Base-by-base conservation (phyloP, 345 rosid species). In the Populus simonii region DNA sequence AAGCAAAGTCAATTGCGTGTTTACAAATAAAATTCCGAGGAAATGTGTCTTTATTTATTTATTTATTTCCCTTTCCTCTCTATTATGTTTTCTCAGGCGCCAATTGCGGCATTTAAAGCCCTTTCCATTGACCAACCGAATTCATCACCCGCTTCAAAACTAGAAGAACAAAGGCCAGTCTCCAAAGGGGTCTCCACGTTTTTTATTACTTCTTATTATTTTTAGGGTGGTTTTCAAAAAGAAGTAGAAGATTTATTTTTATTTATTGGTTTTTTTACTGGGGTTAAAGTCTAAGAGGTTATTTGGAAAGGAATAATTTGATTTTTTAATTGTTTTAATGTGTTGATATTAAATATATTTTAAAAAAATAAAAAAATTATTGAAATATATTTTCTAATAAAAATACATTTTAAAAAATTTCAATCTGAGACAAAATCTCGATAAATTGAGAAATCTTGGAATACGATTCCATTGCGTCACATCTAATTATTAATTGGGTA, bases 21-120 rank as follows among this genome's bases (percentile, higher is more conserved):
- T 23, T 41, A 29, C 6, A 62, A 75, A 33, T 62, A 25, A 17
- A 67, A 35, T 22, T 23, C 13, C 65, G 12, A 23, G 29, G 3
- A 59, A 59, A 59, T 59, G 29, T 23, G 65, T 4, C 13, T 9
- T 59, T 57, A 7, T 22, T 53, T 45, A 7, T 22, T 53, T 45
- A 45, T 45, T 31, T 43, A 43, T 57, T 59, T 8, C 22, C 62
- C 27, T 51, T 53, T 68, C 10, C 5, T 18, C 27, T 74, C 36
- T 17, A 15, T 27, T 74, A 36, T 45, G 35, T 75, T 66, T 83
- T 55, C 68, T 70, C 12, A 68, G 81, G 93, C 93, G 91, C 79
- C 87, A 91, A 88, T 91, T 93, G 86, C 96, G 93, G 90, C 80
- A n/a, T 63, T n/a, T 23, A 74, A 57, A 76, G 57, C 35, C 70